phyloP scores from a whole-genome alignment of 768 basidiomycete genomes.

The Kwoniella sp. region DNA sequence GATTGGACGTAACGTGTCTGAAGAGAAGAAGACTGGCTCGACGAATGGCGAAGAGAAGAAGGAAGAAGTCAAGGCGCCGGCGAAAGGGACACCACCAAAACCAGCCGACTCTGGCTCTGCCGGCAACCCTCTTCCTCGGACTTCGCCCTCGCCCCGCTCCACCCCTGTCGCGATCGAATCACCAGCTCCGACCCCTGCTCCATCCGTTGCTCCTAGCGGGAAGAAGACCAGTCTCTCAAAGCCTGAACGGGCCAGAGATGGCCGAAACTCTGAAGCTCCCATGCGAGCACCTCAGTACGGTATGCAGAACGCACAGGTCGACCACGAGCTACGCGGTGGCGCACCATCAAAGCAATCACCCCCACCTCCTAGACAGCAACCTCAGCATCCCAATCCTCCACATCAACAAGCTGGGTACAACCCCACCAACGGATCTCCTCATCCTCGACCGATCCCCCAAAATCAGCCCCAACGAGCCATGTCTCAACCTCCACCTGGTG shows the following conservation, averaged over 20 bases:
- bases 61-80: constrained; percentile 38
- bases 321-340: constrained; percentile 64
- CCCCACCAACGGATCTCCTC: constrained; percentile 9
- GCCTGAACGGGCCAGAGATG: constrained; percentile 68
- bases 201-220: constrained; percentile 11
- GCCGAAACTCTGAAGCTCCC: constrained; percentile 81
- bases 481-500: constrained; percentile 24
- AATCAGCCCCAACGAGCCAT: constrained; percentile 18
- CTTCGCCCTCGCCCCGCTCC: constrained; percentile 13
- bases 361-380: constrained; percentile 25
- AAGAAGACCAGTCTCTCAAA: constrained; percentile 60
- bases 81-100: constrained; percentile 46
- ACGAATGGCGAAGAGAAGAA: constrained; percentile 41
- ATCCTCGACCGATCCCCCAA: constrained; percentile 8
- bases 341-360: constrained; percentile 16
- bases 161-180: not conserved
- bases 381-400: constrained; percentile 8
- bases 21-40: constrained; percentile 47
- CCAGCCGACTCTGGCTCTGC: constrained; percentile 44
- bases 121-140: constrained; percentile 22
- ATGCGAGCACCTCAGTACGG: constrained; percentile 89
- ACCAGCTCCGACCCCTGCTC: constrained; percentile 8
- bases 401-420: constrained; percentile 11
- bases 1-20: constrained; percentile 83
- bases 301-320: constrained; percentile 89